Percentiles rank a stretch among this genome's conserved stretches.
These are phyloP conservation scores for Styphnolobium japonicum DNA, from an alignment of 306 rosid genomes.

Conservation along the genomic window DNA sequence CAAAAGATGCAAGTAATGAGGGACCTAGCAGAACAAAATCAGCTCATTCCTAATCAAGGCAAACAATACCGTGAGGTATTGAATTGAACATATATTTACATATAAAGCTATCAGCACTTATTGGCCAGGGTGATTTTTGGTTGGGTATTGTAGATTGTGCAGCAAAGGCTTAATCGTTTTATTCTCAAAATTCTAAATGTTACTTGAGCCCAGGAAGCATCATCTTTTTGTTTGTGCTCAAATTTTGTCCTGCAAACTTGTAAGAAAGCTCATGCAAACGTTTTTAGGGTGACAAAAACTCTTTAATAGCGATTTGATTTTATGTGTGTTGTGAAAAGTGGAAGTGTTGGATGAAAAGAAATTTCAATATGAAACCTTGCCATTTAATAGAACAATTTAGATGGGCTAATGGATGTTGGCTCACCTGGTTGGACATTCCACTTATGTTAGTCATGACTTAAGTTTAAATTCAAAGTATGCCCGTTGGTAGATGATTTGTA, in stretches of 20 bases:
- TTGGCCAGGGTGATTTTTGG: not conserved
- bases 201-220: not conserved
- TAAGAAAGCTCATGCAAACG: not conserved
- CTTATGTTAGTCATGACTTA: no score
- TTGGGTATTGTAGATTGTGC: no score
- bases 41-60: not conserved
- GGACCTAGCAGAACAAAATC: not conserved
- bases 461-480: no score
- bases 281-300: not conserved
- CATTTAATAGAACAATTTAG: no score
- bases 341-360: no score
- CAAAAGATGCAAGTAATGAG: not conserved
- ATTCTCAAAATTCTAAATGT: not conserved
- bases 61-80: not conserved
- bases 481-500: no score
- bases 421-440: no score
- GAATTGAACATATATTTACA: not conserved
- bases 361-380: no score
- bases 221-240: not conserved
- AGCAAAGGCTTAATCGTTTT: not conserved
- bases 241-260: not conserved
- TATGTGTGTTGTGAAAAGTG: no score
- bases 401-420: no score
- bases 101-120: not conserved
- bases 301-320: no score